Evolutionary conservation across 176 grass and related monocot species (phyloP).

Genomic region (Musa itinerans): DNA sequence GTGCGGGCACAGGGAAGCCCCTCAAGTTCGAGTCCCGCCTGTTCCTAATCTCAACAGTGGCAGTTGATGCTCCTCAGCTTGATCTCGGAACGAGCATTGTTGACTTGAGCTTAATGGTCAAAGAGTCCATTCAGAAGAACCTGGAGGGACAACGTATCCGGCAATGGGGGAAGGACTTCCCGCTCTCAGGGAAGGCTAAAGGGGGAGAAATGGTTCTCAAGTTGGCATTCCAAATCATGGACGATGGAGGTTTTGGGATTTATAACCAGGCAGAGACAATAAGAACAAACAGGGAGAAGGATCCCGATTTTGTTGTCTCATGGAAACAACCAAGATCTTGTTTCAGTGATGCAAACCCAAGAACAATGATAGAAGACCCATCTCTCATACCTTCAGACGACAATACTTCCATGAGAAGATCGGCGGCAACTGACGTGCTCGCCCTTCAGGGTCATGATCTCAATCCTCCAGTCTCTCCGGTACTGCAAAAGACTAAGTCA

Average conservation of each 20-base stretch:
- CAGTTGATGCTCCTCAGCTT: constrained; percentile 36
- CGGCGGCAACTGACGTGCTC: constrained; percentile 28
- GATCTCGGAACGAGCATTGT: constrained; percentile 40
- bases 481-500: constrained; percentile 19
- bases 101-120: constrained; percentile 65
- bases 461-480: constrained; percentile 1
- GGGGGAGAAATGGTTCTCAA: constrained; percentile 55
- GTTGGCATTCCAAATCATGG: constrained; percentile 86
- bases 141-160: constrained; percentile 49
- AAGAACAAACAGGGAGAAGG: constrained; percentile 7
- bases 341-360: constrained; percentile 34
- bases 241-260: constrained; percentile 37
- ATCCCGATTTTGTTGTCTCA: constrained; percentile 18
- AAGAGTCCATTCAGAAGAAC: constrained; percentile 50
- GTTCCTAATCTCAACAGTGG: constrained; percentile 49
- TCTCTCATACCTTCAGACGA: constrained; percentile 19
- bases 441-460: constrained; percentile 16
- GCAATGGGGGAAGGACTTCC: constrained; percentile 41
- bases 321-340: constrained; percentile 51
- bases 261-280: constrained; percentile 28
- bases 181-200: constrained; percentile 52
- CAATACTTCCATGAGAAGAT: constrained; percentile 28
- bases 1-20: constrained; percentile 49
- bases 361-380: constrained; percentile 24
- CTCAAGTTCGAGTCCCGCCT: constrained; percentile 49